phyloP scores from a whole-genome alignment of 2,329 filamentous ascomycete genomes.

The Ceratocystis albifundus region DNA sequence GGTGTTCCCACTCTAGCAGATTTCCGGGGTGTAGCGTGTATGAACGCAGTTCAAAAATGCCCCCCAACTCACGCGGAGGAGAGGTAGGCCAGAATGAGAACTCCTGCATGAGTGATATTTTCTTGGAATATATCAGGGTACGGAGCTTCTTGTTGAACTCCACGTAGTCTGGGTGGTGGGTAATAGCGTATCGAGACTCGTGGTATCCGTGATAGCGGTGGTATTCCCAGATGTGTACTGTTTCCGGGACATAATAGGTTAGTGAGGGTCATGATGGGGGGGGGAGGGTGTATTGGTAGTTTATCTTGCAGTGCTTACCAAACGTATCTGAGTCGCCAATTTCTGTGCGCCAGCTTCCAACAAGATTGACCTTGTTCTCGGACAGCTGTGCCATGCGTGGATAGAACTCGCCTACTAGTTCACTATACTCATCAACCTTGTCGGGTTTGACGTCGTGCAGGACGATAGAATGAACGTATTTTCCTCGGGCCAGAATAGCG shows the following conservation, averaged over 20 bases:
- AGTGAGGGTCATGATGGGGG: background rate
- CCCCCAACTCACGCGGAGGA: constrained; percentile 75
- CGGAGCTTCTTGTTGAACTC: constrained; percentile 78
- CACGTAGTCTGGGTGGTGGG: constrained; percentile 68
- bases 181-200: constrained; percentile 74
- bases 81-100: constrained; percentile 99
- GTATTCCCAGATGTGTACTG: constrained; percentile 98
- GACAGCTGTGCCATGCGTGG: constrained; percentile 72
- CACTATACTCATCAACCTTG: constrained; percentile 86
- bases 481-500: constrained; percentile 85
- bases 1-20: constrained; percentile 94
- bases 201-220: constrained; percentile 95
- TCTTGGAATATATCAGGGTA: constrained; percentile 71
- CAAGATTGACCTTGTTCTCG: constrained; percentile 88
- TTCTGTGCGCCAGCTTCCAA: constrained; percentile 96
- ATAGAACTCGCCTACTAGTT: constrained; percentile 84
- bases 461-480: constrained; percentile 97
- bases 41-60: constrained; percentile 88
- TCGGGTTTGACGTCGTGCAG: constrained; percentile 93
- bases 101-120: constrained; percentile 92
- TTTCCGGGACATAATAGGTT: constrained; percentile 31
- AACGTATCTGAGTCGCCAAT: constrained; percentile 97
- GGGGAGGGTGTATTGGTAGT: background rate
- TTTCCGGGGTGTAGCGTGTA: constrained; percentile 95
- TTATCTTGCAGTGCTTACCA: constrained; percentile 43